Conservation (phyloP, 805 yeast genomes). For the Tetrapisispora namnaoensis region DNA sequence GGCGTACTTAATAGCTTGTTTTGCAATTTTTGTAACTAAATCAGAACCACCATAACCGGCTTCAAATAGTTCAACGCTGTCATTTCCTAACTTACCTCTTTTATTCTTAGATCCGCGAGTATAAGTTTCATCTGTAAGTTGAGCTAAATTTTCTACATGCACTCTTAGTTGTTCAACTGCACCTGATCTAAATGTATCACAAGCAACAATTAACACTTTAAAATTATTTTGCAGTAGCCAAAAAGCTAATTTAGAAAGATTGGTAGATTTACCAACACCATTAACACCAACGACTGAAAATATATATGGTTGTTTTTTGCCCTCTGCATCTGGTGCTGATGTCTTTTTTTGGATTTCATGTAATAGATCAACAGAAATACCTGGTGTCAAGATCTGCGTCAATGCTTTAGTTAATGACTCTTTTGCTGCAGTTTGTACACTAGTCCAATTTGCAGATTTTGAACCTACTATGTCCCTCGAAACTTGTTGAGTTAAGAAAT, state of each 20-base stretch:
- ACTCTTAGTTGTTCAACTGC: constrained; percentile 97
- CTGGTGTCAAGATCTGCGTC: constrained; percentile 78
- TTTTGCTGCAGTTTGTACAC: constrained; percentile 63
- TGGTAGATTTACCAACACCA: constrained; percentile 97
- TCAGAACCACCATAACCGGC: constrained; percentile 97
- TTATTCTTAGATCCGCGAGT: constrained; percentile 28
- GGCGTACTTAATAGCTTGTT: constrained; percentile 79
- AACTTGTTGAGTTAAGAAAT: constrained; percentile 57
- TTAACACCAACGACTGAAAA: constrained; percentile 96
- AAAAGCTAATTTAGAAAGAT: constrained; percentile 85
- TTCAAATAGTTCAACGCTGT: constrained; percentile 64
- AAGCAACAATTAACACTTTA: constrained; percentile 83
- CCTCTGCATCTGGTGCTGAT: constrained; percentile 13
- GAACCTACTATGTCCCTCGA: constrained; percentile 61
- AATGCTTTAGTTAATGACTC: constrained; percentile 51
- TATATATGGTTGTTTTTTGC: constrained; percentile 62
- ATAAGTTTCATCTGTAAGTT: constrained; percentile 44
- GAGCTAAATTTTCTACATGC: constrained; percentile 76
- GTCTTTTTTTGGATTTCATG: constrained; percentile 58
- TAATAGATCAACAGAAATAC: constrained; percentile 76
- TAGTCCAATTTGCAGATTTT: constrained; percentile 62
- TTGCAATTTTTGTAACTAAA: constrained; percentile 85
- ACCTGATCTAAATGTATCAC: constrained; percentile 96
- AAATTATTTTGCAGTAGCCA: constrained; percentile 90
- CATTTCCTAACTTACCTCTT: constrained; percentile 34